Evolutionary conservation across 2,329 filamentous ascomycete species (phyloP).

Genomic region (Emmonsia crescens): DNA sequence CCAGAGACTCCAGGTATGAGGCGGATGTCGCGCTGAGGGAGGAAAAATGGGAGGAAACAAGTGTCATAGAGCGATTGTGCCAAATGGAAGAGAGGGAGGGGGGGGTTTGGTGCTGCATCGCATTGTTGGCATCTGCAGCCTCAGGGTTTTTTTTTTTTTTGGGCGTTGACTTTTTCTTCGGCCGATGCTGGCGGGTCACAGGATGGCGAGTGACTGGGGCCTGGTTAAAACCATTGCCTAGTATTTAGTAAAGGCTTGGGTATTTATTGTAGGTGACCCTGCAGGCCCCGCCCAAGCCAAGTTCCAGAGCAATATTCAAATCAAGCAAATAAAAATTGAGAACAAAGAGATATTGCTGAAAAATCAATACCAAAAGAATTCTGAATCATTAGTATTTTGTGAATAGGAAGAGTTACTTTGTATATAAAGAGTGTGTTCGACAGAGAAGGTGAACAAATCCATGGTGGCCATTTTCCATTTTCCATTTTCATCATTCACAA

Average conservation of each 20-base stretch:
- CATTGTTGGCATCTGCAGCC: not conserved
- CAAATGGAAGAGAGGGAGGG: not conserved
- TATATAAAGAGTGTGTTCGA: not conserved
- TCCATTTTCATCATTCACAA: not conserved
- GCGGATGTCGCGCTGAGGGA: slow-evolving; percentile 32
- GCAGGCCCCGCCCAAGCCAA: not conserved
- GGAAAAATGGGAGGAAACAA: slow-evolving; percentile 28
- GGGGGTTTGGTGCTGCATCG: not conserved
- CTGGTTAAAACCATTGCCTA: too few species aligned
- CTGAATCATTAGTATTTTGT: not conserved
- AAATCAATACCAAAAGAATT: not conserved
- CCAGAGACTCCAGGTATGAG: slow-evolving; percentile 28
- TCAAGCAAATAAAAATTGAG: too few species aligned
- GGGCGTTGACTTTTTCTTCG: not conserved
- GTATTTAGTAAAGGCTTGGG: too few species aligned
- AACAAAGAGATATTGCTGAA: not conserved
- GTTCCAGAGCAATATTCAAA: not conserved
- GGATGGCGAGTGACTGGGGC: not conserved
- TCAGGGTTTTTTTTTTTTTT: not conserved
- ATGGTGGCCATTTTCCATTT: not conserved
- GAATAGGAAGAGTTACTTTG: not conserved
- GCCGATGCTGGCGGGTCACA: not conserved
- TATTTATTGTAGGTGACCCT: too few species aligned
- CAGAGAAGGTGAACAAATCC: not conserved
- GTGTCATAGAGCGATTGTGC: slow-evolving; percentile 24